These are phyloP conservation scores for Suillus brevipes DNA, from an alignment of 768 basidiomycete genomes.

Conservation along the genomic window DNA sequence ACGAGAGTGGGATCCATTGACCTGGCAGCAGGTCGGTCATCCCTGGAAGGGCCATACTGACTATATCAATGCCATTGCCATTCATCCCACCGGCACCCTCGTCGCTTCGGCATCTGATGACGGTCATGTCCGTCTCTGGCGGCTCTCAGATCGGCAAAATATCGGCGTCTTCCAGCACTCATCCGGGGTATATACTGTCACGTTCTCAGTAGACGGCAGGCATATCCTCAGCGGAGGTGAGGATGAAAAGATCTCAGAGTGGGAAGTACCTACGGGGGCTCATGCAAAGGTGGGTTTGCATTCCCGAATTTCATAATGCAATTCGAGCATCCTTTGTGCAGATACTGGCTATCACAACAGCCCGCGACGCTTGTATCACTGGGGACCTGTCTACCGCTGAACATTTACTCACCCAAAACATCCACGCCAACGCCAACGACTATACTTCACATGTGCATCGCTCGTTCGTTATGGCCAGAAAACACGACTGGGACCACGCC, in stretches of 20 bases:
- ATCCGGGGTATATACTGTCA: accelerated
- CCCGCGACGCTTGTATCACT: background rate
- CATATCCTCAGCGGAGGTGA: background rate
- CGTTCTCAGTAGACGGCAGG: background rate
- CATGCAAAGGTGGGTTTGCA: background rate
- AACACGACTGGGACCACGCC: background rate
- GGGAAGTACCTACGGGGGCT: background rate
- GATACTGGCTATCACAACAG: background rate
- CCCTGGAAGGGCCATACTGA: too few relatives aligned
- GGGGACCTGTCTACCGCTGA: background rate
- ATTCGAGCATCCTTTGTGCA: background rate
- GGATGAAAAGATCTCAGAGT: background rate
- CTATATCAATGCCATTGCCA: too few relatives aligned
- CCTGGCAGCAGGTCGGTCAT: too few relatives aligned
- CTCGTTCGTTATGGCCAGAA: background rate
- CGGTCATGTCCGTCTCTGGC: too few relatives aligned
- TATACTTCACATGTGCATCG: background rate
- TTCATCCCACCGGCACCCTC: too few relatives aligned
- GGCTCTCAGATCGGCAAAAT: too few relatives aligned
- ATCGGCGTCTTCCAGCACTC: background rate
- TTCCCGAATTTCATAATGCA: background rate
- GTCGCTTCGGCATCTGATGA: too few relatives aligned
- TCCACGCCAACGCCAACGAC: background rate
- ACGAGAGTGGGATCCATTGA: too few relatives aligned
- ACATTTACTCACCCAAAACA: background rate